Evolutionary conservation across 2,329 filamentous ascomycete genomes (phyloP).

Genomic region (Exophiala lecanii-corni): DNA sequence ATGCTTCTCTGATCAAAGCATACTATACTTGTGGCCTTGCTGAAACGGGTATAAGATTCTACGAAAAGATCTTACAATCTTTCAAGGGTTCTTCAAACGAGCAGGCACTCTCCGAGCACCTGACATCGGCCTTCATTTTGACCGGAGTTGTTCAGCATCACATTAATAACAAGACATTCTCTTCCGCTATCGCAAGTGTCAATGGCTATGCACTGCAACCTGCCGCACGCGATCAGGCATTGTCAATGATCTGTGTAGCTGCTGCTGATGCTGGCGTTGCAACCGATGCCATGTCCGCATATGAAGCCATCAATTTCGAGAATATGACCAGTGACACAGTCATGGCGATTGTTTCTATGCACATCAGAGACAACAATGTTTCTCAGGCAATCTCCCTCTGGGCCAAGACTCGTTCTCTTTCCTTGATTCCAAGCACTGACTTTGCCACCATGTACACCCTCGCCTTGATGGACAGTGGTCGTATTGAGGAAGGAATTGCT

Average conservation of each 20-base stretch:
- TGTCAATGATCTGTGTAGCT: conserved; percentile 67
- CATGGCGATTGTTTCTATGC: conserved; percentile 80
- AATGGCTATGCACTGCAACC: conserved; percentile 43
- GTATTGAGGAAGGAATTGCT: conserved; percentile 72
- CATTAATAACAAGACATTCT: conserved; percentile 45
- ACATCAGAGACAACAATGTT: conserved; percentile 76
- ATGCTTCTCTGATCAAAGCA: conserved; percentile 84
- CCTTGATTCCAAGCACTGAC: conserved; percentile 38
- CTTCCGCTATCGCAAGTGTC: conserved; percentile 14
- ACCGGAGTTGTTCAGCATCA: conserved; percentile 76
- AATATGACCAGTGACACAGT: conserved; percentile 54
- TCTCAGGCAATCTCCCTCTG: conserved; percentile 74
- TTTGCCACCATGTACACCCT: conserved; percentile 87
- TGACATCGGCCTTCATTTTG: conserved; percentile 68
- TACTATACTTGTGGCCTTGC: conserved; percentile 78
- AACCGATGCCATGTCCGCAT: conserved; percentile 63
- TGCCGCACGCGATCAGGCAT: conserved; percentile 56
- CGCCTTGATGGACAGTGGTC: conserved; percentile 78
- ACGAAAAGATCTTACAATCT: conserved; percentile 67
- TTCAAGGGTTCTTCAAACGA: conserved; percentile 44
- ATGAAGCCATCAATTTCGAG: conserved; percentile 50
- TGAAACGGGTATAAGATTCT: conserved; percentile 78
- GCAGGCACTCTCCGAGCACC: conserved; percentile 54
- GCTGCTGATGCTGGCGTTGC: conserved; percentile 77
- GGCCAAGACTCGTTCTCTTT: conserved; percentile 62